Percentiles rank a stretch among this genome's conserved stretches.
Conservation (phyloP, 148 eudicot species). For the Vaccinium vitisidaea region DNA sequence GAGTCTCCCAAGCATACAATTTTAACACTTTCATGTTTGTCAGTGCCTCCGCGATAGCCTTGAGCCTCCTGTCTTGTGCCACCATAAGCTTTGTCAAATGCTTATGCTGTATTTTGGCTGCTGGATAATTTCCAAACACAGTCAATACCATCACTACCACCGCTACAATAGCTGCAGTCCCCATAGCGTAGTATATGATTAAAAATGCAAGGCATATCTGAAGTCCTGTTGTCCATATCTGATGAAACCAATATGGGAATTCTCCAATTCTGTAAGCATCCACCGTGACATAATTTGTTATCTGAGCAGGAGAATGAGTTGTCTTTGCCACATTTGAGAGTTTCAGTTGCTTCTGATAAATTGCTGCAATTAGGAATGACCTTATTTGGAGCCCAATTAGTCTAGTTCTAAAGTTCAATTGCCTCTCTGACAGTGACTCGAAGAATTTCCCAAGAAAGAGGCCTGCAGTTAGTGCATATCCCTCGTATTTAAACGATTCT, state of each 20-base stretch:
- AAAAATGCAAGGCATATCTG: conserved; percentile 44
- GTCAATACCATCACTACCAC: conserved; percentile 33
- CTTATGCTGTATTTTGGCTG: conserved; percentile 50
- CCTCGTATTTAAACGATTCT: conserved; percentile 36
- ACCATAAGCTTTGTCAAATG: conserved; percentile 52
- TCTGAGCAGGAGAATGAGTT: conserved; percentile 47
- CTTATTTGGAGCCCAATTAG: conserved; percentile 52
- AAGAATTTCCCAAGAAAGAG: conserved; percentile 41
- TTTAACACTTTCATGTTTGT: conserved; percentile 57
- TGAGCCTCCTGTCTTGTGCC: conserved; percentile 46
- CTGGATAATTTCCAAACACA: conserved; percentile 43
- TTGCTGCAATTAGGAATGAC: conserved; percentile 49
- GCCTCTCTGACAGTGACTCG: conserved; percentile 60
- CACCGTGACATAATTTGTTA: conserved; percentile 49
- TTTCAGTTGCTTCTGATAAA: conserved; percentile 53
- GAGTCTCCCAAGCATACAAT: conserved; percentile 65
- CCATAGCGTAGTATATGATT: conserved; percentile 37
- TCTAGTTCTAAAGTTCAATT: conserved; percentile 48
- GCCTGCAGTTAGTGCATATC: conserved; percentile 29
- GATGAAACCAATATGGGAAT: conserved; percentile 59
- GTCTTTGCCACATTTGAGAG: conserved; percentile 40
- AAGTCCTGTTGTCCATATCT: conserved; percentile 53
- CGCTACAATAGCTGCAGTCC: conserved; percentile 40
- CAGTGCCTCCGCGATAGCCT: conserved; percentile 43
- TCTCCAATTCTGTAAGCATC: conserved; percentile 65